Evolutionary conservation across 495 filamentous ascomycete genomes (phyloP).

Genomic region (Glutinoglossum americanum): DNA sequence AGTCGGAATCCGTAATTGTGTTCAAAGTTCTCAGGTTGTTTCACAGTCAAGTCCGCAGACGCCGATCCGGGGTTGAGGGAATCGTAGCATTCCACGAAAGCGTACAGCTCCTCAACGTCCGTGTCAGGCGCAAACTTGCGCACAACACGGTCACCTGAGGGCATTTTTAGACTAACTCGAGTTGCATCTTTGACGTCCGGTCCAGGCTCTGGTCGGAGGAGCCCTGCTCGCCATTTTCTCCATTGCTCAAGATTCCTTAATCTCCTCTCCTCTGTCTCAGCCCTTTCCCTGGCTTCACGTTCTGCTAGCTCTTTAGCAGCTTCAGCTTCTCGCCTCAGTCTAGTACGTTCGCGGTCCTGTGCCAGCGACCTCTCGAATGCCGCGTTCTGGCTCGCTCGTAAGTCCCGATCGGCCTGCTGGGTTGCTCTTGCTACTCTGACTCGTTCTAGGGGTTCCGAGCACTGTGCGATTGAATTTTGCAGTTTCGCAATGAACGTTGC

Average conservation of each 20-base stretch:
- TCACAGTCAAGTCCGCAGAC: constrained; percentile 2
- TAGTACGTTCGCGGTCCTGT: constrained; percentile 61
- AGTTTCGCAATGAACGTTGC: constrained; percentile 49
- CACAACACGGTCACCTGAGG: constrained; percentile 47
- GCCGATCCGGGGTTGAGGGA: constrained; percentile 16
- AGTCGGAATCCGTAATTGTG: constrained; percentile 68
- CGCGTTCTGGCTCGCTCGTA: constrained; percentile 68
- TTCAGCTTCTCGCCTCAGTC: constrained; percentile 51
- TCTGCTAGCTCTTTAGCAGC: constrained; percentile 41
- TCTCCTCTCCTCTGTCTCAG: constrained; percentile 36
- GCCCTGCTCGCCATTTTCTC: constrained; percentile 56
- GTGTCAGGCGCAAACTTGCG: constrained; percentile 44
- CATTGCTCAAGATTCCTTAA: constrained; percentile 43
- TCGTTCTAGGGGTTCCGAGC: constrained; percentile 43
- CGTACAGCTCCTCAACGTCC: constrained; percentile 74
- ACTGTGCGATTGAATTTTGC: constrained; percentile 42
- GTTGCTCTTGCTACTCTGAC: constrained; percentile 47
- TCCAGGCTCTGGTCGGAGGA: constrained; percentile 44
- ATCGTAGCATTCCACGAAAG: constrained; percentile 86
- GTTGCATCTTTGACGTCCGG: constrained; percentile 38
- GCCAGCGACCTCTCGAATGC: constrained; percentile 86
- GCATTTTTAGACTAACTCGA: constrained; percentile 64
- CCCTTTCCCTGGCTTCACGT: constrained; percentile 37
- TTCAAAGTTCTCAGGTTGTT: constrained; percentile 42
- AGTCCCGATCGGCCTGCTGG: constrained; percentile 51